Conservation (phyloP, 495 filamentous ascomycete species). For the Penicillium psychrofluorescens region DNA sequence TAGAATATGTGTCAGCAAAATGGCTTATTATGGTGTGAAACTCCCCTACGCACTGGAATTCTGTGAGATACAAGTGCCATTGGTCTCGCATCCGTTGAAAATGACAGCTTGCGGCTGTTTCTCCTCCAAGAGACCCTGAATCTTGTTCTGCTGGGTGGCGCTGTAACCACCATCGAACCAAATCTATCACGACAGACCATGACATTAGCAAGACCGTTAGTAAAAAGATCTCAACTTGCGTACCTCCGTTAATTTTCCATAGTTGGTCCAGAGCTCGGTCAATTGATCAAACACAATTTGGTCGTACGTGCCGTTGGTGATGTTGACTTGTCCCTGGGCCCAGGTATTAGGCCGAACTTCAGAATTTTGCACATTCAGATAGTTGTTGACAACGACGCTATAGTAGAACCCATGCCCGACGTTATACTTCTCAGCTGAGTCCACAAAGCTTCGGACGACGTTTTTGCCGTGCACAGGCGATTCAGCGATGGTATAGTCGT, state of each 20-base stretch:
- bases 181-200: background rate
- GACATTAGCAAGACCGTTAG: too few species aligned
- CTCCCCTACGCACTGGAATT: constrained; percentile 1
- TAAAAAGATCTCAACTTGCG: background rate
- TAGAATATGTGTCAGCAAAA: background rate
- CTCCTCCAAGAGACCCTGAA: constrained; percentile 1
- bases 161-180: constrained; percentile 10
- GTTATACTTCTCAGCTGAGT: constrained; percentile 4
- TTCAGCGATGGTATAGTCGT: constrained; percentile 5
- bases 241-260: constrained; percentile 6
- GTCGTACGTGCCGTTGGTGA: constrained; percentile 6
- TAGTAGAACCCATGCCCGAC: constrained; percentile 9
- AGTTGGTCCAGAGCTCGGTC: constrained; percentile 5
- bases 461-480: constrained; percentile 5
- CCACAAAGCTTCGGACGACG: constrained; percentile 5
- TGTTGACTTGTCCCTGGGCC: constrained; percentile 5
- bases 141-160: constrained; percentile 2
- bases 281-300: constrained; percentile 6
- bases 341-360: constrained; percentile 1
- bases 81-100: constrained; percentile 6
- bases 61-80: constrained; percentile 1
- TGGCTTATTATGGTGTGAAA: background rate
- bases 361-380: constrained; percentile 7
- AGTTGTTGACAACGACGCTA: constrained; percentile 5
- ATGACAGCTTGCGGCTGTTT: constrained; percentile 4